Percentiles rank a stretch among this genome's conserved stretches.
phyloP scores from a whole-genome alignment of 1,284 basidiomycete genomes.

The Boletellus deceptivus region DNA sequence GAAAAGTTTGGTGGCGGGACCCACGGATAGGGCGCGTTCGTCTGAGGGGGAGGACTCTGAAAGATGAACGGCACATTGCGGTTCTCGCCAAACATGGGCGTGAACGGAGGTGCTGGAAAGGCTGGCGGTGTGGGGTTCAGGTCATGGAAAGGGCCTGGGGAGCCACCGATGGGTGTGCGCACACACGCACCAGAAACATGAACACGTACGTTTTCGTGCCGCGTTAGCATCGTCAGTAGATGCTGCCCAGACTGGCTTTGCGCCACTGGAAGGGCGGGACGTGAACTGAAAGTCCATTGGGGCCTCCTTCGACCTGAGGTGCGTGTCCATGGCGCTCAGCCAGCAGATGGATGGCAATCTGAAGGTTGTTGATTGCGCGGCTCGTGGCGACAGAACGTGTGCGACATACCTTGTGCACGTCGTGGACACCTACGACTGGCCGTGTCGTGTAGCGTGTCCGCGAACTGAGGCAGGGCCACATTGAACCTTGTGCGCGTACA shows the following conservation, averaged over 20 bases:
- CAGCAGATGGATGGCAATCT: not conserved
- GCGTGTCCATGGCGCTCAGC: slow-evolving; percentile 26
- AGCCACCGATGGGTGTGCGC: slow-evolving; percentile 10
- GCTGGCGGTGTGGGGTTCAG: slow-evolving; percentile 45
- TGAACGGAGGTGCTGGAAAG: slow-evolving; percentile 40
- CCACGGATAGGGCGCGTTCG: slow-evolving; percentile 55
- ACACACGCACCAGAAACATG: slow-evolving; percentile 25
- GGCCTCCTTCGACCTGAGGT: slow-evolving; percentile 62
- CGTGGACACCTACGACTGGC: not conserved
- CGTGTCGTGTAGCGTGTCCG: slow-evolving; percentile 11
- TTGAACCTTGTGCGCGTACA: slow-evolving; percentile 12
- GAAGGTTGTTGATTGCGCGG: not conserved
- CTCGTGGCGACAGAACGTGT: not conserved
- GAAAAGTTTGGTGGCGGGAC: slow-evolving; percentile 58
- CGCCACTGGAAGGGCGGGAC: slow-evolving; percentile 45
- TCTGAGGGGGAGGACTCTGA: slow-evolving; percentile 49
- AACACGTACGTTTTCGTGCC: slow-evolving; percentile 62
- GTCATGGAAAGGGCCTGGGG: slow-evolving; percentile 54
- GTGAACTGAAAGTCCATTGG: slow-evolving; percentile 82
- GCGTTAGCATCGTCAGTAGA: slow-evolving; percentile 44
- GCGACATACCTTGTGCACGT: slow-evolving; percentile 19
- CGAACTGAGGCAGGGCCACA: slow-evolving; percentile 14
- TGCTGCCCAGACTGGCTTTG: slow-evolving; percentile 58
- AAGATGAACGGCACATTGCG: slow-evolving; percentile 71
- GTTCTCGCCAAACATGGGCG: slow-evolving; percentile 60